These are phyloP conservation scores for Penicillium aurantiogriseum DNA, from an alignment of 2,329 filamentous ascomycete species.

Conservation along the genomic window DNA sequence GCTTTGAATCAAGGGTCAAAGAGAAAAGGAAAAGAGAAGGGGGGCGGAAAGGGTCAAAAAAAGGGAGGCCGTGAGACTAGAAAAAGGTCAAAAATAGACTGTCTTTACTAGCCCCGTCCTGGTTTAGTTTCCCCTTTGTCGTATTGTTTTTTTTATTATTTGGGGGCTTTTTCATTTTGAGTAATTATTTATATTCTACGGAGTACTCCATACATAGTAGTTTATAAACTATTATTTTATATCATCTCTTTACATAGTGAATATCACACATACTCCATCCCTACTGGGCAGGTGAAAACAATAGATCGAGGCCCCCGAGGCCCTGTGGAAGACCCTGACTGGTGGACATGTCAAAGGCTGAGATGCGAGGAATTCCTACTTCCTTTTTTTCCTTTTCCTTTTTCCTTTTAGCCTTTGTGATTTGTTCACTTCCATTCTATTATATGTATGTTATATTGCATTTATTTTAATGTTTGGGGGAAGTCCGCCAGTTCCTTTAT, in stretches of 20 bases:
- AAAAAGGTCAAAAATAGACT: conserved; percentile 25
- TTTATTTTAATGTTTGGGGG: conserved; percentile 5
- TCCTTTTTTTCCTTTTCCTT: background rate
- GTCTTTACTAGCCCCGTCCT: conserved; percentile 14
- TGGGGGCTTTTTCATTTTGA: background rate
- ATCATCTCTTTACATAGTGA: background rate
- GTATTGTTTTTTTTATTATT: background rate
- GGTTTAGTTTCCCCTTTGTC: conserved; percentile 7
- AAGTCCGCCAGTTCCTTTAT: background rate
- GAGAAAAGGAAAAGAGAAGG: conserved; percentile 17
- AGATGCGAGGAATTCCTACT: background rate
- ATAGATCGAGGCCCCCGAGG: background rate
- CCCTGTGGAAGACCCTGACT: background rate
- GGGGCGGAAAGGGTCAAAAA: conserved; percentile 13
- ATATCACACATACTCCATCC: background rate
- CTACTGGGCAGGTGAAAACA: background rate
- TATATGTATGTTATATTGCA: background rate
- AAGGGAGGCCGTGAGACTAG: conserved; percentile 17
- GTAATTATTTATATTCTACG: background rate
- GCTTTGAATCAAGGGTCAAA: conserved; percentile 10
- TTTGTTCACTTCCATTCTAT: background rate
- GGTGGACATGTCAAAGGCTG: background rate
- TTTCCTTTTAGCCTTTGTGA: background rate
- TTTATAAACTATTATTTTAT: too few species aligned
- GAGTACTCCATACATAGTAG: too few species aligned